phyloP scores from a whole-genome alignment of 768 basidiomycete genomes.

The Astraeus odoratus region DNA sequence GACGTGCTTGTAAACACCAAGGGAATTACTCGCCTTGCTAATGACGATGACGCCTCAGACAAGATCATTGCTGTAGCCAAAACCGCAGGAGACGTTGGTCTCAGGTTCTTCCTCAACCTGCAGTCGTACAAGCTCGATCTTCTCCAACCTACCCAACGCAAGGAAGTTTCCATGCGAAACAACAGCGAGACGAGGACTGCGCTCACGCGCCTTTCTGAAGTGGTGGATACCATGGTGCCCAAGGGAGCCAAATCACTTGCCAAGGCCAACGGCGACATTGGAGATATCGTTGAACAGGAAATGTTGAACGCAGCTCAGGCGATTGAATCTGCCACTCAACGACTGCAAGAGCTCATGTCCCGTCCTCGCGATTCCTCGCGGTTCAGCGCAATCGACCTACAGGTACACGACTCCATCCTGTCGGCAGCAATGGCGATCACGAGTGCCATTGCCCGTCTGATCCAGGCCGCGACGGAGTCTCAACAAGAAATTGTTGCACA shows the following conservation, averaged over 20 bases:
- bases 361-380: constrained; percentile 84
- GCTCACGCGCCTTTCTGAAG: constrained; percentile 78
- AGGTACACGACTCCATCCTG: constrained; percentile 97
- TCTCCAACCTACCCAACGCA: constrained; percentile 63
- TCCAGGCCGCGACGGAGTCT: constrained; percentile 94
- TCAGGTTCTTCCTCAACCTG: constrained; percentile 91
- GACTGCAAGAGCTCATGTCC: constrained; percentile 85
- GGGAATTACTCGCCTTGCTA: constrained; percentile 88
- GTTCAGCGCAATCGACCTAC: constrained; percentile 85
- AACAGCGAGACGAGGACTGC: constrained; percentile 81
- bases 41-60: constrained; percentile 88
- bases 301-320: constrained; percentile 91
- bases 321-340: constrained; percentile 88
- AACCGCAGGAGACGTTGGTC: constrained; percentile 76
- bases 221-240: constrained; percentile 80
- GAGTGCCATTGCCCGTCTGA: constrained; percentile 87
- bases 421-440: constrained; percentile 93
- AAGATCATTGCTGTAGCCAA: constrained; percentile 83
- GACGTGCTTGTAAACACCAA: constrained; percentile 93
- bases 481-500: constrained; percentile 97
- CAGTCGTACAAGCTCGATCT: constrained; percentile 93
- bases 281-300: constrained; percentile 93
- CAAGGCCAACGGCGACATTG: constrained; percentile 86
- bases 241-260: constrained; percentile 72
- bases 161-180: constrained; percentile 84